A percentile compares a stretch with the other conserved stretches of the same genome.
These are phyloP conservation scores for Globisporangium parvum DNA, from an alignment of 352 stramenopile species.

Conservation along the genomic window DNA sequence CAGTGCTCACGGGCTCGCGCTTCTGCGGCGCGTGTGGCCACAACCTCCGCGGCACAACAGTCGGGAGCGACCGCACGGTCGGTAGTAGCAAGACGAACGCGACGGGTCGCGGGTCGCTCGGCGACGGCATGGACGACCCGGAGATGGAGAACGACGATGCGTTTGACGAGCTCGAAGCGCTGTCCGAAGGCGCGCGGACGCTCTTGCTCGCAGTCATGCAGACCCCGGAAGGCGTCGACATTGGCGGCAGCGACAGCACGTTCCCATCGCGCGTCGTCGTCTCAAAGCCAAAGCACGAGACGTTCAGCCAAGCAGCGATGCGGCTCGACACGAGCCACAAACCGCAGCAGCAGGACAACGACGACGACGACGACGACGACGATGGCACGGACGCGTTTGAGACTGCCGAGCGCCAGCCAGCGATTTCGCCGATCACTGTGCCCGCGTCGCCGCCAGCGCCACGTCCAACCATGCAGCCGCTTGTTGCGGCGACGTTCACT, in stretches of 20 bases:
- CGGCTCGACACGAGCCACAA: conserved; percentile 1
- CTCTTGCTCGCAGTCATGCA: conserved; percentile 85
- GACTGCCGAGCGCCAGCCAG: background rate
- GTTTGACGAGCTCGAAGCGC: conserved; percentile 82
- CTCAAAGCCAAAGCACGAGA: conserved; percentile 1
- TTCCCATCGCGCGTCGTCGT: conserved; percentile 27
- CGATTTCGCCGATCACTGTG: conserved; percentile 9
- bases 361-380: conserved; percentile 17
- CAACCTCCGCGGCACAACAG: conserved; percentile 75
- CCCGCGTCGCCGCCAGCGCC: conserved; percentile 9
- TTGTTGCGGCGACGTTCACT: conserved; percentile 1
- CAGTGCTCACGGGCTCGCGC: conserved; percentile 78
- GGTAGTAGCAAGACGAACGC: conserved; percentile 18
- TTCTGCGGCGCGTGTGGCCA: conserved; percentile 86
- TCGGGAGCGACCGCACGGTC: conserved; percentile 36
- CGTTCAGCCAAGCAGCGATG: background rate
- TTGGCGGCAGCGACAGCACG: conserved; percentile 48
- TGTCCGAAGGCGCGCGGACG: conserved; percentile 81
- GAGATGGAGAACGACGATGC: conserved; percentile 80
- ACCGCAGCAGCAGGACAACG: conserved; percentile 6
- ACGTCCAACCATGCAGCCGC: conserved; percentile 3
- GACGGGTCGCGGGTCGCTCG: conserved; percentile 14
- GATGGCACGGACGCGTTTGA: background rate
- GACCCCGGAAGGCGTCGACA: conserved; percentile 74
- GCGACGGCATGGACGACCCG: conserved; percentile 40